Conservation (phyloP, 106 monocot genomes). For the Dendrobium nobile region DNA sequence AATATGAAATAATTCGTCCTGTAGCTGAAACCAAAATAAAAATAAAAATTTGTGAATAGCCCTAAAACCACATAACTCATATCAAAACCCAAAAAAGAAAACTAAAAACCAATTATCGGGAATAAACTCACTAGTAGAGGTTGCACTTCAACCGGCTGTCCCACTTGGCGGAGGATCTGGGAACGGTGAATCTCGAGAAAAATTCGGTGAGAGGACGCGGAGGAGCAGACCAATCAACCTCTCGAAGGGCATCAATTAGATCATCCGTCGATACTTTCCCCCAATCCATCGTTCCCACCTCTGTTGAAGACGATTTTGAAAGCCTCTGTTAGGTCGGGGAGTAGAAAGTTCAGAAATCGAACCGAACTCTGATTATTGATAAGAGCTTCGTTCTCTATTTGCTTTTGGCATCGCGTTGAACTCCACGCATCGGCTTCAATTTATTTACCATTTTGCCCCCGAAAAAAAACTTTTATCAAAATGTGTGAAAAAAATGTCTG, state of each 20-base stretch:
- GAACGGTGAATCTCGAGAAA: constrained; percentile 86
- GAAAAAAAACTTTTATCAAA: not conserved
- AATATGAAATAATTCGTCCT: constrained; percentile 20
- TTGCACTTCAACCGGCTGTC: constrained; percentile 94
- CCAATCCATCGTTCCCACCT: constrained; percentile 69
- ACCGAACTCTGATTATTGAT: not conserved
- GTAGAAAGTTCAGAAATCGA: not conserved
- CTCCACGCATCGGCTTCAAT: not conserved
- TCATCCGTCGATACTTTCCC: constrained; percentile 92
- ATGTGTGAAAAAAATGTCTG: constrained; percentile 5
- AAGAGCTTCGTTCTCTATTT: too few species aligned
- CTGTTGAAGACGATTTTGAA: not conserved
- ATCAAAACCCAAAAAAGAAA: not conserved
- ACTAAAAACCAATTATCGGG: not conserved
- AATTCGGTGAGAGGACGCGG: constrained; percentile 87
- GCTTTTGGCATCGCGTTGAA: too few species aligned
- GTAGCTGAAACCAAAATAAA: constrained; percentile 7
- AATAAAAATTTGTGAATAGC: not conserved
- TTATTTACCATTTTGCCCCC: not conserved
- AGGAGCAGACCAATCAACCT: constrained; percentile 88
- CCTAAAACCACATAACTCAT: not conserved
- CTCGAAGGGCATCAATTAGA: constrained; percentile 83
- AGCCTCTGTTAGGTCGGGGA: not conserved
- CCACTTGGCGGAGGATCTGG: constrained; percentile 87
- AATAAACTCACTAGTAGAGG: constrained; percentile 68